Percentiles rank a stretch among this genome's conserved stretches.
Evolutionary conservation across 192 early-diverging fungal genomes (phyloP).

Genomic region (Allomyces javanicus): DNA sequence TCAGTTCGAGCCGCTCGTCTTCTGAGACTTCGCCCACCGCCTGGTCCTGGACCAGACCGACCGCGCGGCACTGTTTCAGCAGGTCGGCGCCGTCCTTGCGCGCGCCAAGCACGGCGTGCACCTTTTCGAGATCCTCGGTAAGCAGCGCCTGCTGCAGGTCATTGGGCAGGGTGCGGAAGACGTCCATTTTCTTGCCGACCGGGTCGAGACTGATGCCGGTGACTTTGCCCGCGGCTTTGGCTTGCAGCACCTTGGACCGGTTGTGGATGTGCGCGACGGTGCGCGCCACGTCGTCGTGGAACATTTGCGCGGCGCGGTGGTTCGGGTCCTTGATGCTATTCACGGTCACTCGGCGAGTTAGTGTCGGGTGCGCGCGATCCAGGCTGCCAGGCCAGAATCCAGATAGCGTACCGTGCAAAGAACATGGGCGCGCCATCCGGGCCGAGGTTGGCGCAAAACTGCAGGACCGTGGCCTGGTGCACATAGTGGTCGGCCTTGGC

Average conservation of each 20-base stretch:
- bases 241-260: constrained; percentile 43
- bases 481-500: constrained; percentile 52
- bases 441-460: constrained; percentile 68
- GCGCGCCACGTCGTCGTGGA: constrained; percentile 63
- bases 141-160: constrained; percentile 56
- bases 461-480: constrained; percentile 58
- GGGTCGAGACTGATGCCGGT: constrained; percentile 24
- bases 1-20: not conserved
- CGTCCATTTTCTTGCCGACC: constrained; percentile 37
- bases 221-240: constrained; percentile 22
- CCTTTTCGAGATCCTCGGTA: constrained; percentile 53
- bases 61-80: not conserved
- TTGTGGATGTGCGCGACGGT: constrained; percentile 61
- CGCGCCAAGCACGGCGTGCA: constrained; percentile 53
- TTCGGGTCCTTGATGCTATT: constrained; percentile 21
- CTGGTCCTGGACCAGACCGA: not conserved
- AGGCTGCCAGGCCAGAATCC: constrained; percentile 2
- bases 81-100: not conserved
- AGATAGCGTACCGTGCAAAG: constrained; percentile 36
- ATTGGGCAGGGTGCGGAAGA: constrained; percentile 47
- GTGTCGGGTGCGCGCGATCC: constrained; percentile 1
- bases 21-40: constrained; percentile 1
- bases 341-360: constrained; percentile 15
- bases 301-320: constrained; percentile 49
- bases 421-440: constrained; percentile 65